A percentile compares a stretch with the other conserved stretches of the same genome.
phyloP scores from a whole-genome alignment of 441 rosid species.

The Bocquillonia castaneifolia region DNA sequence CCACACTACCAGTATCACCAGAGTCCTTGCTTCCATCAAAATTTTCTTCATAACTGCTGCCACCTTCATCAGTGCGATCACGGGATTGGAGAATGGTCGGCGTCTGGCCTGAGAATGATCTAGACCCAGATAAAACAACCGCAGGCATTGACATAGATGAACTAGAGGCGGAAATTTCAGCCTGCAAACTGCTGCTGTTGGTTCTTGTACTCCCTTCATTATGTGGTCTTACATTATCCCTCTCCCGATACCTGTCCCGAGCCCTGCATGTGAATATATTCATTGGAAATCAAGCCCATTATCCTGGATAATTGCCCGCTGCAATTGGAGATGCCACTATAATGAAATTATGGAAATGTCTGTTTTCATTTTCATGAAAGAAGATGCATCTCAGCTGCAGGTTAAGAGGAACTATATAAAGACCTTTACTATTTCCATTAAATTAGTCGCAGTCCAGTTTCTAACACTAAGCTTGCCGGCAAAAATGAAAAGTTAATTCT shows the following conservation, averaged over 20 bases:
- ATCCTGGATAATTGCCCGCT: background rate
- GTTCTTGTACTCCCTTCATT: conserved; percentile 50
- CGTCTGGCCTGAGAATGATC: conserved; percentile 57
- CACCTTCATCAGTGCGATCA: conserved; percentile 61
- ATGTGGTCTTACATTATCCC: conserved; percentile 62
- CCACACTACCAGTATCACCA: conserved; percentile 67
- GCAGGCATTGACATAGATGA: conserved; percentile 37
- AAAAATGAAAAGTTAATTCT: background rate
- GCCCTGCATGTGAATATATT: conserved; percentile 39
- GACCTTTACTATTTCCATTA: background rate
- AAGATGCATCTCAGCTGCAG: background rate
- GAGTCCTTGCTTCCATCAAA: conserved; percentile 76
- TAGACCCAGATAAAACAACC: conserved; percentile 53
- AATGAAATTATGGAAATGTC: background rate
- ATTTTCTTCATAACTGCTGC: conserved; percentile 65
- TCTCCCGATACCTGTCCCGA: conserved; percentile 71
- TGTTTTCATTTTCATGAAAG: background rate
- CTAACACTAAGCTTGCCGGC: background rate
- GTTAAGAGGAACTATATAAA: background rate
- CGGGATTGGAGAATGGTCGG: conserved; percentile 72
- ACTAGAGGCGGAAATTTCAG: conserved; percentile 36
- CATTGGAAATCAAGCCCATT: conserved; percentile 1
- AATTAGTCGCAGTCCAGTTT: background rate
- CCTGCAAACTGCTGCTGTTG: conserved; percentile 36
- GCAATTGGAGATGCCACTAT: background rate